Evolutionary conservation across 192 early-diverging fungal genomes (phyloP), one percentile per base, ranked within the genome.

Genomic region (Phycomyces nitens): DNA sequence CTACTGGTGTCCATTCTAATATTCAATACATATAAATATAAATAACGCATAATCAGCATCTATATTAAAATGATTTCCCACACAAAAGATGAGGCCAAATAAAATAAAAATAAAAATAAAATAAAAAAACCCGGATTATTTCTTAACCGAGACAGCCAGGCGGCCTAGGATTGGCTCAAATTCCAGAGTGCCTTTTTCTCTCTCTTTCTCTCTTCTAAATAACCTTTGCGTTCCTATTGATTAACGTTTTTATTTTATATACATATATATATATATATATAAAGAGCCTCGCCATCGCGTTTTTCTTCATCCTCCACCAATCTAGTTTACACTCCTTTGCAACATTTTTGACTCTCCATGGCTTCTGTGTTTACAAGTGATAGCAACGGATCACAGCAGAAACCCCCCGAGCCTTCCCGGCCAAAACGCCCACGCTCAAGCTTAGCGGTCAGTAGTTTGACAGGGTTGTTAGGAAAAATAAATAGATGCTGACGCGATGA

Each of bases 371-470:
- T 65, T 56, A 40, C 56, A 10, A 27, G 58, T 20, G 58, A 60
- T 47, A 68, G 50, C 27, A 68, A 42, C 39, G 57, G 50, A 23
- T 59, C 57, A 27, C 58, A 69, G 56, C 40, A 64, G 26, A 65
- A 65, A 51, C 56, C 43, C 24, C 54, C 63, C 26, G 71, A 73
- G 22, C 65, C 60, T 54, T 55, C 62, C 38, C 60, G 63, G 47
- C 66, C 72, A 11, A 74, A 74, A 52, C 52, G 72, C 42, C 72
- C 72, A 34, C 44, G 72, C 20, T 74, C 72, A n/a, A 74, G 72
- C 50, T 63, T 74, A 54, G 72, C 72, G 24, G 72, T 74, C 68
- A 69, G 71, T 56, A 12, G 0, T 58, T 22, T 15, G 29, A 43
- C 23, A 20, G 16, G 10, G 3, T n/a, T 34, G 11, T 15, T 40